Evolutionary conservation across 2,329 filamentous ascomycete species (phyloP).

Genomic region (Hirsutella rhossiliensis): DNA sequence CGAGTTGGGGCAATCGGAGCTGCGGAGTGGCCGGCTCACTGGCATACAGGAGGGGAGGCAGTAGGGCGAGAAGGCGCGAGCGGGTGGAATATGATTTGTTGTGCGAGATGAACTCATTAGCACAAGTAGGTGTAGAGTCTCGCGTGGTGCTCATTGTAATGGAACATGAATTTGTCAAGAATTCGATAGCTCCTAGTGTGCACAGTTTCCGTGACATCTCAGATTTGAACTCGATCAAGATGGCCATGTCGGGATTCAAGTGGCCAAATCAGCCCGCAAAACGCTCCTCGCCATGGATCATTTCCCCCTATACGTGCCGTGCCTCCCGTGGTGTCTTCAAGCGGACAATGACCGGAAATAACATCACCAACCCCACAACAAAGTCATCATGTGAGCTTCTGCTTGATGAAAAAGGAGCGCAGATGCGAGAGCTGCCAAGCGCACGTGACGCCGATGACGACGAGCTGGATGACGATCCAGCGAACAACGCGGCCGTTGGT

Average conservation of each 20-base stretch:
- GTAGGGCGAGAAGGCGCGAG: not conserved
- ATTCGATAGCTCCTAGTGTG: no score
- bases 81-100: not conserved
- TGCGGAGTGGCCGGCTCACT: no score
- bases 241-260: not conserved
- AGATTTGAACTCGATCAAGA: no score
- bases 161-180: constrained; percentile 15
- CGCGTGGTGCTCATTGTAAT: constrained; percentile 20
- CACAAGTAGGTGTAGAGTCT: no score
- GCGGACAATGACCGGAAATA: not conserved
- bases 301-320: not conserved
- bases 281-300: not conserved
- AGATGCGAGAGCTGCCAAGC: constrained; percentile 96
- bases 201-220: no score
- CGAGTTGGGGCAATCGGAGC: not conserved
- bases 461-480: constrained; percentile 86
- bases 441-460: constrained; percentile 75
- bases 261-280: not conserved
- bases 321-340: not conserved
- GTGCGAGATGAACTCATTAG: no score
- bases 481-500: constrained; percentile 87
- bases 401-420: constrained; percentile 98
- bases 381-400: constrained; percentile 71
- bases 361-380: no score
- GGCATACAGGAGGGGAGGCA: no score